phyloP scores from a whole-genome alignment of 768 basidiomycete genomes.

The Auricularia auricula-judae region DNA sequence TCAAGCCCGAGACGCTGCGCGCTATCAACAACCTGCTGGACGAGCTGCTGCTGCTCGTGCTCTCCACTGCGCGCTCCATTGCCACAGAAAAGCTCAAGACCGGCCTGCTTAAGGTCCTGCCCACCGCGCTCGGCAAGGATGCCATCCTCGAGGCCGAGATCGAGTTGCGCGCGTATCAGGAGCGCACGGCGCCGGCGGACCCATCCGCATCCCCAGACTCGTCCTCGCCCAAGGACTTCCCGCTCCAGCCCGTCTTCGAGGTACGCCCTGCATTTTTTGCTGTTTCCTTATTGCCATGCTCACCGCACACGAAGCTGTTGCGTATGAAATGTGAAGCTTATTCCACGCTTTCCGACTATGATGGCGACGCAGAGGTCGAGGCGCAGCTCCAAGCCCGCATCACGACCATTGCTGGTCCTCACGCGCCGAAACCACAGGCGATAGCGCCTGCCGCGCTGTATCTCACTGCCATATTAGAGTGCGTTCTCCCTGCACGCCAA shows the following conservation, averaged over 20 bases:
- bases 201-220: constrained; percentile 23
- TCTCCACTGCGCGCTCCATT: constrained; percentile 55
- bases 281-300: constrained; percentile 1
- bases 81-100: constrained; percentile 63
- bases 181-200: constrained; percentile 40
- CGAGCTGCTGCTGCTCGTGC: constrained; percentile 68
- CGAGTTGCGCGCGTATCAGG: constrained; percentile 83
- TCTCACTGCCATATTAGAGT: constrained; percentile 90
- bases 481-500: constrained; percentile 25
- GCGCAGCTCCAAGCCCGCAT: constrained; percentile 52
- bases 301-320: constrained; percentile 39
- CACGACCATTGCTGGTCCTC: constrained; percentile 31
- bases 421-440: constrained; percentile 41
- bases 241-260: constrained; percentile 67
- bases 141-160: constrained; percentile 88
- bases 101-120: constrained; percentile 59
- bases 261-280: constrained; percentile 27
- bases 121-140: constrained; percentile 80
- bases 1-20: constrained; percentile 66
- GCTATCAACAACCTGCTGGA: constrained; percentile 75
- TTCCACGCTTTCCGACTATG: constrained; percentile 70
- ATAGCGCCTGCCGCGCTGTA: constrained; percentile 80
- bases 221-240: constrained; percentile 48
- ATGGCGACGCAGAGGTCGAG: constrained; percentile 63
- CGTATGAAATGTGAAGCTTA: constrained; percentile 83